These are phyloP conservation scores for Trametes punicea DNA, from an alignment of 768 basidiomycete species.

Conservation along the genomic window DNA sequence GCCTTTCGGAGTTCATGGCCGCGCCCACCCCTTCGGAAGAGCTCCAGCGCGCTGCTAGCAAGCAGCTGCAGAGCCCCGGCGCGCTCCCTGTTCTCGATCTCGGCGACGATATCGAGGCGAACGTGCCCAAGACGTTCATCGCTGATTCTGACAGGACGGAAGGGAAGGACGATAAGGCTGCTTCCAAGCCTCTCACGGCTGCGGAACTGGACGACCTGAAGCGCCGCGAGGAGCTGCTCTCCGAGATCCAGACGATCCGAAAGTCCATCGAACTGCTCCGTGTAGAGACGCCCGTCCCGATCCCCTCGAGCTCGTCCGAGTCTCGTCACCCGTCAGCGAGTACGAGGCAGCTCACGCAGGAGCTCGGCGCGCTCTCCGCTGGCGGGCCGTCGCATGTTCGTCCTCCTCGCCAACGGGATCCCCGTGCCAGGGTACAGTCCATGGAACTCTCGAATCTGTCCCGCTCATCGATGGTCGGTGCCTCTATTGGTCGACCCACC, in stretches of 20 bases:
- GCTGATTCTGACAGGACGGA: no score
- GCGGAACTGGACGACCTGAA: slow-evolving; percentile 55
- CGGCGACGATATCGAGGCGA: slow-evolving; percentile 67
- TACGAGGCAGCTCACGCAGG: slow-evolving; percentile 69
- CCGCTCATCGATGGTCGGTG: slow-evolving; percentile 41
- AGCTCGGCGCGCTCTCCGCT: slow-evolving; percentile 51
- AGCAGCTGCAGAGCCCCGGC: slow-evolving; percentile 45
- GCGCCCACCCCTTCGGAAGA: slow-evolving; percentile 58
- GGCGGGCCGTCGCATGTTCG: slow-evolving; percentile 56
- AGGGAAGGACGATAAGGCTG: slow-evolving; percentile 29
- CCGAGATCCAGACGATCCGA: slow-evolving; percentile 77
- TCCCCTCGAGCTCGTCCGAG: slow-evolving; percentile 54
- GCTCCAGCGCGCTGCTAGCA: slow-evolving; percentile 46
- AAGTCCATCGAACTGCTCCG: slow-evolving; percentile 75
- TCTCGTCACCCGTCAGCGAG: slow-evolving; percentile 56
- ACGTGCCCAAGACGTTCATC: slow-evolving; percentile 72
- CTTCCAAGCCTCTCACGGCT: slow-evolving; percentile 29
- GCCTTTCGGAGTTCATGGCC: slow-evolving; percentile 70
- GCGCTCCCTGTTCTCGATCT: slow-evolving; percentile 72
- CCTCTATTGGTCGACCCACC: slow-evolving; percentile 63
- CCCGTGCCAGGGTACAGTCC: slow-evolving; percentile 66
- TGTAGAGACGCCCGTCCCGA: slow-evolving; percentile 59
- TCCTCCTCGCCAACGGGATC: slow-evolving; percentile 65
- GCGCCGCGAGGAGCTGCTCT: slow-evolving; percentile 66
- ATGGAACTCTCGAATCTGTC: slow-evolving; percentile 55